These are phyloP conservation scores for Russula compacta DNA, from an alignment of 768 basidiomycete species.

Conservation along the genomic window DNA sequence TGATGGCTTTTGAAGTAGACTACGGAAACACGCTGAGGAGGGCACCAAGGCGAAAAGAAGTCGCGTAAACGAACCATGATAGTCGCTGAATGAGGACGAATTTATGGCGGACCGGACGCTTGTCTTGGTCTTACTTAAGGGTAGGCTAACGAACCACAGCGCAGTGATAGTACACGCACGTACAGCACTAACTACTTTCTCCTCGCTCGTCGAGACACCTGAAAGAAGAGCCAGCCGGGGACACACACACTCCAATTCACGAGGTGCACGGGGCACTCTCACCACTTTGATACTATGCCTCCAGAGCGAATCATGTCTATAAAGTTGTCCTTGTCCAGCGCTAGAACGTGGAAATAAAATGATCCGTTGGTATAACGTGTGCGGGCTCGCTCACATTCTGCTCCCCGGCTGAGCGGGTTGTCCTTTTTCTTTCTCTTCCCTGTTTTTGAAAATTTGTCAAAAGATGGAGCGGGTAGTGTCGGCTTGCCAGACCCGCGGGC, in stretches of 20 bases:
- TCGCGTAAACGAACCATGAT: constrained; percentile 21
- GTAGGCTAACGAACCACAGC: background rate
- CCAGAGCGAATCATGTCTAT: constrained; percentile 79
- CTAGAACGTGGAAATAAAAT: constrained; percentile 28
- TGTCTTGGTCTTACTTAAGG: constrained; percentile 1
- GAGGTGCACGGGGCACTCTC: background rate
- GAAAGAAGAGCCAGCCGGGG: too few species aligned
- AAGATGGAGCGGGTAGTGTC: constrained; percentile 54
- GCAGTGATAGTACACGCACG: too few species aligned
- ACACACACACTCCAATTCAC: too few species aligned
- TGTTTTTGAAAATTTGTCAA: constrained; percentile 39
- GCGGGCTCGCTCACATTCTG: constrained; percentile 41
- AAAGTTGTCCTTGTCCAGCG: constrained; percentile 63
- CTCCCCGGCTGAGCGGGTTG: constrained; percentile 43
- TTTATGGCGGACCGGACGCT: background rate
- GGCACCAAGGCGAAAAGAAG: background rate
- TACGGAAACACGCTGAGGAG: constrained; percentile 13
- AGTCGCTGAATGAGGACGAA: background rate
- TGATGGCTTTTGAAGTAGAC: constrained; percentile 42
- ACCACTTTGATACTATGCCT: constrained; percentile 65
- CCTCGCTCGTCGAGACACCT: too few species aligned
- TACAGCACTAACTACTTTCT: too few species aligned
- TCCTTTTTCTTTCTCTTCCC: constrained; percentile 47
- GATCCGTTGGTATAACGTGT: constrained; percentile 2
- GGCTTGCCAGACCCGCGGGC: constrained; percentile 66